Percentiles rank a stretch among this genome's conserved stretches.
Conservation (phyloP, 768 basidiomycete genomes). For the Crassisporium funariophilum region DNA sequence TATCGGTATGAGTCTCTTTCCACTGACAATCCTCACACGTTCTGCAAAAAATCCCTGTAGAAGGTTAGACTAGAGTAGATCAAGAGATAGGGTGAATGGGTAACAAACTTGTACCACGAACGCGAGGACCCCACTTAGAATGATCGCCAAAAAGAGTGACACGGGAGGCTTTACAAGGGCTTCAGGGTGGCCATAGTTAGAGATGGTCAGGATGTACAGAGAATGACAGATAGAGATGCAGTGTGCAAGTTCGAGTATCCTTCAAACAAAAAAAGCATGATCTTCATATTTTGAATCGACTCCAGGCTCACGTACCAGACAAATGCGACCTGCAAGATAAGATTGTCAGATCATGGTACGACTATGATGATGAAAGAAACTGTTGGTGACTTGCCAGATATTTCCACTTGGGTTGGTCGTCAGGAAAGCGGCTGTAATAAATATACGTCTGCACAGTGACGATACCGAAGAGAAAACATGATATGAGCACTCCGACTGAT, state of each 20-base stretch:
- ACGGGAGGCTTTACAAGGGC: background rate
- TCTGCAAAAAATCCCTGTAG: conserved; percentile 9
- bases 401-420: conserved; percentile 2
- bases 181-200: conserved; percentile 1
- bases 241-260: conserved; percentile 7
- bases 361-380: background rate
- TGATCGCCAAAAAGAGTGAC: background rate
- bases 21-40: conserved; percentile 2
- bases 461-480: conserved; percentile 9
- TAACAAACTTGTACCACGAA: conserved; percentile 6
- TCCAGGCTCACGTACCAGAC: conserved; percentile 3
- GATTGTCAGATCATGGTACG: background rate
- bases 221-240: conserved; percentile 5
- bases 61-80: background rate
- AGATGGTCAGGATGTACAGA: conserved; percentile 1
- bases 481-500: conserved; percentile 3
- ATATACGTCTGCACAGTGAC: conserved; percentile 9
- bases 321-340: conserved; percentile 1
- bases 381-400: conserved; percentile 3
- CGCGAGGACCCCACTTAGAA: conserved; percentile 2
- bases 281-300: too few species aligned
- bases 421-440: conserved; percentile 5
- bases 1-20: conserved; percentile 1
- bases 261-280: background rate
- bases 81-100: background rate